Evolutionary conservation across 2,329 filamentous ascomycete genomes (phyloP), one percentile per base, ranked within the genome.

Genomic region (Bipolaris victoriae): DNA sequence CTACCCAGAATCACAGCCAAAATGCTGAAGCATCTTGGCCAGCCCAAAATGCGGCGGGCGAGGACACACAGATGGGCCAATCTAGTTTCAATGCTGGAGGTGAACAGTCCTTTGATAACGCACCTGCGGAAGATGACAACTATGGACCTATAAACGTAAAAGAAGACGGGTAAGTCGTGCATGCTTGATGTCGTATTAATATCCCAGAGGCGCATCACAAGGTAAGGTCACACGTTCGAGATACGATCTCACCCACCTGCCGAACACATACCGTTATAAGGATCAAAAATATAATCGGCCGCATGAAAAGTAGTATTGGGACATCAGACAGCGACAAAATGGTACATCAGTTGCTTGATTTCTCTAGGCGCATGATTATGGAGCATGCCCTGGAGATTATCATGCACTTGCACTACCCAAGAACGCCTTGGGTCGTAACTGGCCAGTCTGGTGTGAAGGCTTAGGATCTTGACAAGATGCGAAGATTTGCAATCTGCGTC

Each of bases 151-250:
- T 90, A 60, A 89, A 88, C 59, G 90, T 93, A 55, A 96, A 96
- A 79, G 91, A 96, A 86, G 91, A 96, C 75, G 91, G 91, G 91
- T 96, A 88, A 93, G 91, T 77, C 39, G 35, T 56, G 52, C 49
- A 60, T 41, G 26, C 58, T 61, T 29, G 40, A 59, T 29, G 35
- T 53, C 51, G 29, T 44, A 6, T 40, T 49, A 15, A 44, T 37
- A 56, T 40, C 20, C 37, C 50, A 61, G 40, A 64, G 63, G 64
- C 64, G 67, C 64, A 66, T 68, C 64, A 55, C n/a, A 64, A 65
- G 65, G 65, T 67, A 63, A 53, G 59, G 49, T 53, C 44, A 40
- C 39, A 57, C 31, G 51, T 31, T 37, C 26, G 6, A 35, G 22
- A 13, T 16, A 18, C 37, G 43, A 15, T 35, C 18, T 49, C 40